A percentile compares a stretch with the other conserved stretches of the same genome.
phyloP scores from a whole-genome alignment of 73 alveolate genomes.

The Durusdinium trenchii region DNA sequence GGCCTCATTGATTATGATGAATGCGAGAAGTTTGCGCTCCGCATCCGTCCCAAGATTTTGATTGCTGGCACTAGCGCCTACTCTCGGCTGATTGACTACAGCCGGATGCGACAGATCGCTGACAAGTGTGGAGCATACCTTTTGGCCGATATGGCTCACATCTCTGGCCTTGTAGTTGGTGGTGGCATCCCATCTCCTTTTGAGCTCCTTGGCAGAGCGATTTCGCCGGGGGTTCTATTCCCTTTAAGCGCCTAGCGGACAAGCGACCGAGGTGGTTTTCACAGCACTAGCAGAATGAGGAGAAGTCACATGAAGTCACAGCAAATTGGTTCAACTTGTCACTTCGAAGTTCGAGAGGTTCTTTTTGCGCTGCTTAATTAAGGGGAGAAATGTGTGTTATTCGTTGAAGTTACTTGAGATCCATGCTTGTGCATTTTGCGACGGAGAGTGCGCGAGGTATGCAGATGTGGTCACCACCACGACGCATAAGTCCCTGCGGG shows the following conservation, averaged over 20 bases:
- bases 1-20: slow-evolving; percentile 98
- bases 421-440: neutral
- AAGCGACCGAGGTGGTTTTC: neutral
- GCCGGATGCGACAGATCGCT: slow-evolving; percentile 72
- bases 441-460: slow-evolving; percentile 45
- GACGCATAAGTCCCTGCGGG: slow-evolving; percentile 99
- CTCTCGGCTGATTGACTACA: slow-evolving; percentile 98
- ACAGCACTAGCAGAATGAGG: neutral
- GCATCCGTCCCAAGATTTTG: slow-evolving; percentile 98
- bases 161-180: slow-evolving; percentile 97
- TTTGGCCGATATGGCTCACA: slow-evolving; percentile 99
- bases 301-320: neutral
- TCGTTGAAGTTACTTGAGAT: neutral
- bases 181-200: slow-evolving; percentile 98
- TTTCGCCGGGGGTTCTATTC: neutral
- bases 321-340: neutral
- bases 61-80: slow-evolving; percentile 98
- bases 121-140: slow-evolving; percentile 98
- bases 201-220: slow-evolving; percentile 96
- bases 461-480: slow-evolving; percentile 99
- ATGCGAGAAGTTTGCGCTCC: slow-evolving; percentile 98
- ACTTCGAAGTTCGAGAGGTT: no score
- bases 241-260: neutral
- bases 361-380: no score
- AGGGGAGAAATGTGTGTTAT: no score